A percentile compares a stretch with the other conserved stretches of the same genome.
phyloP scores from a whole-genome alignment of 1,284 basidiomycete genomes.

The Cutaneotrichosporon daszewskae region DNA sequence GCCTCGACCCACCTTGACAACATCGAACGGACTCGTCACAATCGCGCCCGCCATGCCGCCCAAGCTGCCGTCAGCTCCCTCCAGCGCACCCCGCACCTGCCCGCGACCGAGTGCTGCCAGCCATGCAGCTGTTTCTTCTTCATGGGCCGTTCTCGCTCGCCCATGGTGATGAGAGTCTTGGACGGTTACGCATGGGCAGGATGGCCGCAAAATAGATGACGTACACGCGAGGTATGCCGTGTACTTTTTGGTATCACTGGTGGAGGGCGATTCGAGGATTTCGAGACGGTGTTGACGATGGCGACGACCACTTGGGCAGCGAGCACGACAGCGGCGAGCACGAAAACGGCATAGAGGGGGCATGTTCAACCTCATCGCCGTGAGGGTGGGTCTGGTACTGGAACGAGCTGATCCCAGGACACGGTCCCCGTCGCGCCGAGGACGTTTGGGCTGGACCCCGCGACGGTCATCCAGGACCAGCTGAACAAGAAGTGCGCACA shows the following conservation, averaged over 20 bases:
- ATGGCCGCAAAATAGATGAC: too few species aligned
- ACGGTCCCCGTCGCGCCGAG: slow-evolving; percentile 46
- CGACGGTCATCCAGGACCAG: slow-evolving; percentile 41
- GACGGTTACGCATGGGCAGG: too few species aligned
- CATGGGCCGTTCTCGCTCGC: too few species aligned
- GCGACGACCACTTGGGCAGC: too few species aligned
- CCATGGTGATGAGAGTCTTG: too few species aligned
- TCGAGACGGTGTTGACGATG: too few species aligned
- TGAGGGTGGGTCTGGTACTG: slow-evolving; percentile 23
- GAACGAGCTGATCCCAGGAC: slow-evolving; percentile 30
- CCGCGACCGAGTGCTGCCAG: slow-evolving; percentile 77
- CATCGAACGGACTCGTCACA: slow-evolving; percentile 94
- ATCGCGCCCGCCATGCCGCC: slow-evolving; percentile 98
- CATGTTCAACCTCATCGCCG: slow-evolving; percentile 45
- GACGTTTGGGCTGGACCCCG: slow-evolving; percentile 39
- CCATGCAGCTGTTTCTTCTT: slow-evolving; percentile 57
- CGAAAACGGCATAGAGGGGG: slow-evolving; percentile 2
- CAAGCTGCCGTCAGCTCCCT: slow-evolving; percentile 53
- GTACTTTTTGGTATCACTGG: too few species aligned
- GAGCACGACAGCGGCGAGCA: slow-evolving; percentile 3
- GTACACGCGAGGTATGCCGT: too few species aligned
- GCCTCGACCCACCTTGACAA: slow-evolving; percentile 64
- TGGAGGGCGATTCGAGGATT: too few species aligned
- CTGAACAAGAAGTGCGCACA: slow-evolving; percentile 44
- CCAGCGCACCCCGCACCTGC: slow-evolving; percentile 56